phyloP scores from a whole-genome alignment of 257 asterid genomes.

The Paraleonurus japonicus region DNA sequence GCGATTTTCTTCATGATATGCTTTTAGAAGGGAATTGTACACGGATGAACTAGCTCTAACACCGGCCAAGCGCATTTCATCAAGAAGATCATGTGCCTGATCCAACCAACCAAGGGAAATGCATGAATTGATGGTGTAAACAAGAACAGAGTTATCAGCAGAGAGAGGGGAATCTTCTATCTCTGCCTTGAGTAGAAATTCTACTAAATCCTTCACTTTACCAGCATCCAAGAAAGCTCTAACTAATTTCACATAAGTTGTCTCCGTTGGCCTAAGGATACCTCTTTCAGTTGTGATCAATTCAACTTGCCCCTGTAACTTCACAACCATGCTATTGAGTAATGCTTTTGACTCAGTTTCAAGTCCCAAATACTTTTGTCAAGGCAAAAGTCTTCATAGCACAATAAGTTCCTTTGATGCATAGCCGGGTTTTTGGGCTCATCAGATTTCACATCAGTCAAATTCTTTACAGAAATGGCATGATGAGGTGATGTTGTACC shows the following conservation, averaged over 20 bases:
- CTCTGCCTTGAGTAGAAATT: constrained; percentile 65
- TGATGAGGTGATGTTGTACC: constrained; percentile 22
- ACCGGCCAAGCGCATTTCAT: constrained; percentile 90
- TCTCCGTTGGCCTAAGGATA: constrained; percentile 84
- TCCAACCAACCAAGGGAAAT: constrained; percentile 82
- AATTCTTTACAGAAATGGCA: constrained; percentile 27
- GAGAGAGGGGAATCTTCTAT: constrained; percentile 71
- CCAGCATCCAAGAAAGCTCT: constrained; percentile 75
- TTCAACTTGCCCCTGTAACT: constrained; percentile 66
- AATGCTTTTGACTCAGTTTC: constrained; percentile 61
- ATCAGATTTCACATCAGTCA: constrained; percentile 24
- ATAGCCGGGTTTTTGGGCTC: constrained; percentile 17
- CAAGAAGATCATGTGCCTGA: constrained; percentile 87
- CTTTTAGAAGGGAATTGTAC: constrained; percentile 73
- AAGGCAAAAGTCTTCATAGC: constrained; percentile 53
- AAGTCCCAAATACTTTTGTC: constrained; percentile 61
- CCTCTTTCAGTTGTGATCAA: constrained; percentile 79
- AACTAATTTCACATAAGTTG: constrained; percentile 63
- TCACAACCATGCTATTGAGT: constrained; percentile 47
- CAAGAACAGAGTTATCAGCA: constrained; percentile 58
- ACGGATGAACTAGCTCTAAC: constrained; percentile 65
- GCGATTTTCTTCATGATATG: constrained; percentile 61
- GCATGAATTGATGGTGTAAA: constrained; percentile 69
- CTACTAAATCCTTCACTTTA: constrained; percentile 65
- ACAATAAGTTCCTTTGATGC: constrained; percentile 23